A percentile compares a stretch with the other conserved stretches of the same genome.
phyloP scores from a whole-genome alignment of 2,329 filamentous ascomycete genomes.

The Tolypocladium tropicale region DNA sequence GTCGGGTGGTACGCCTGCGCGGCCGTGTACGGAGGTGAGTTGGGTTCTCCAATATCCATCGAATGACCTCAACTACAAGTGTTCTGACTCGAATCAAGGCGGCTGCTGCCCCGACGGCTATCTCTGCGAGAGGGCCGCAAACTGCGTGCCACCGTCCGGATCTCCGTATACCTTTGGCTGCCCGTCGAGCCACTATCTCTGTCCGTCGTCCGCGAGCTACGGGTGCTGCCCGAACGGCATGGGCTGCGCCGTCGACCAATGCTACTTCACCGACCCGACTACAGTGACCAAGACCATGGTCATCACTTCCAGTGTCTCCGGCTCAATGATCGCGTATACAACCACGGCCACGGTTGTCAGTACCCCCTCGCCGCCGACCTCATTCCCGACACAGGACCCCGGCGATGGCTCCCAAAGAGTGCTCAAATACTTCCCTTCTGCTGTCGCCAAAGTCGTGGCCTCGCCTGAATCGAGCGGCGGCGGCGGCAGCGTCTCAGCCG shows the following conservation, averaged over 20 bases:
- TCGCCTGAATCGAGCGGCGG: slow-evolving; percentile 11
- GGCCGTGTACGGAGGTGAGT: slow-evolving; percentile 22
- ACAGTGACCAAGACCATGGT: slow-evolving; percentile 34
- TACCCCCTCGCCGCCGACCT: slow-evolving; percentile 25
- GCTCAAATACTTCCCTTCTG: slow-evolving; percentile 33
- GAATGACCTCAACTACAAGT: neutral
- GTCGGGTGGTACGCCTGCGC: slow-evolving; percentile 31
- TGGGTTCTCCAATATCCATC: neutral
- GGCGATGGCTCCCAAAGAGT: slow-evolving; percentile 18
- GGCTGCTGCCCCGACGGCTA: slow-evolving; percentile 36
- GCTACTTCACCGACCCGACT: slow-evolving; percentile 35
- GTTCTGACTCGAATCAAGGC: slow-evolving; percentile 18
- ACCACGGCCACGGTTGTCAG: slow-evolving; percentile 27
- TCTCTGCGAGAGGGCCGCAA: slow-evolving; percentile 25
- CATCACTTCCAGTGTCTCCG: slow-evolving; percentile 33
- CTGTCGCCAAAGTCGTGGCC: slow-evolving; percentile 25
- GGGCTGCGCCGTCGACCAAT: slow-evolving; percentile 36
- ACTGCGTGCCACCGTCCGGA: slow-evolving; percentile 35
- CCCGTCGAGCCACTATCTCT: slow-evolving; percentile 33
- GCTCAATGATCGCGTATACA: slow-evolving; percentile 27
- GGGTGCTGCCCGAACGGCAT: slow-evolving; percentile 43
- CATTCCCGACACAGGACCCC: slow-evolving; percentile 13
- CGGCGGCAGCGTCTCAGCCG: slow-evolving; percentile 23
- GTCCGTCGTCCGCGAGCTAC: slow-evolving; percentile 37
- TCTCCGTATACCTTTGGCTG: slow-evolving; percentile 30